These are phyloP conservation scores for Thielaviopsis cerberus DNA, from an alignment of 2,329 filamentous ascomycete species.

Conservation along the genomic window DNA sequence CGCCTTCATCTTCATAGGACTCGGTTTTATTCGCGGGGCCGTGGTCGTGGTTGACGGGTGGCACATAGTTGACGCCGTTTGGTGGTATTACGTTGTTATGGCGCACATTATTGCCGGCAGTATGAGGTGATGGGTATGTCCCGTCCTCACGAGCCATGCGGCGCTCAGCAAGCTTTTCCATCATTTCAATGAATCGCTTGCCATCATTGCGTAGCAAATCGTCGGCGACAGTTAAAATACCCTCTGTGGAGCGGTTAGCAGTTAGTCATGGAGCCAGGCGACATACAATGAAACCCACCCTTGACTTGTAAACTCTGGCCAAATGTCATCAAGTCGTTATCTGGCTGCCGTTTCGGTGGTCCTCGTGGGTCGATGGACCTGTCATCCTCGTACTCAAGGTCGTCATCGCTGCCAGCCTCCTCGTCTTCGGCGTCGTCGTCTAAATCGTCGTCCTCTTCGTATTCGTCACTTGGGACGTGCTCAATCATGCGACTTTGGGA, in stretches of 20 bases:
- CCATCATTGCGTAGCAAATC: conserved; percentile 97
- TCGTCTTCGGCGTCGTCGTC: conserved; percentile 32
- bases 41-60: conserved; percentile 46
- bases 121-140: not conserved
- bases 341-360: conserved; percentile 40
- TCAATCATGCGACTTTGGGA: conserved; percentile 57
- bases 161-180: conserved; percentile 95
- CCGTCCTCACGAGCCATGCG: conserved; percentile 95
- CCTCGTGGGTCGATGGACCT: conserved; percentile 35
- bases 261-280: conserved; percentile 14
- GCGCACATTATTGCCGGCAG: not conserved
- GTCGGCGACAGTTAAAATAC: conserved; percentile 95
- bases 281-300: conserved; percentile 28
- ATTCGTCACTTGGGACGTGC: conserved; percentile 37
- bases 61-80: conserved; percentile 39
- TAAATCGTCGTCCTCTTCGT: conserved; percentile 37
- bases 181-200: conserved; percentile 99
- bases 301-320: conserved; percentile 94
- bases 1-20: conserved; percentile 48
- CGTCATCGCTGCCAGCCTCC: conserved; percentile 33
- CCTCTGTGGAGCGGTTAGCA: conserved; percentile 28
- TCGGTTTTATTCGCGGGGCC: conserved; percentile 33
- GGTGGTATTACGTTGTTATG: conserved; percentile 32
- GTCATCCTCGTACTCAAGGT: conserved; percentile 45
- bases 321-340: conserved; percentile 87